Evolutionary conservation across 106 monocot species (phyloP), one percentile per base, ranked within the genome.

Genomic region (Agapanthus africanus): DNA sequence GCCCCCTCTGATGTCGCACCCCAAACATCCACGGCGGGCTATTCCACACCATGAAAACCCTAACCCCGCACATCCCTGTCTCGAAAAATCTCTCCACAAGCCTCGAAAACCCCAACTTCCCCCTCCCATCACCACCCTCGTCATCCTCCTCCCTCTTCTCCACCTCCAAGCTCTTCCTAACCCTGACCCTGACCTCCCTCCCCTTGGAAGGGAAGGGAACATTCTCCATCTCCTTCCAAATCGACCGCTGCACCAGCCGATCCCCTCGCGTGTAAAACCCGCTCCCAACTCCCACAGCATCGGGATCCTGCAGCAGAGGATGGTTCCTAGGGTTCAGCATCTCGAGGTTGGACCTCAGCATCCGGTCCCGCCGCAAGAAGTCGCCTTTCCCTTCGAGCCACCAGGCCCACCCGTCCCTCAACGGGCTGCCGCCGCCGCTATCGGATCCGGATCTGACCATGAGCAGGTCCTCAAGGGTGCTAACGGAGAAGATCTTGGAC

Each of bases 1-100:
- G 23, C 11, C 87, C 87, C 57, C 97, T 64, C 70, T 90, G 89
- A 37, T 93, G 88, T 41, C 97, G 68, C 25, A 93, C 81, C 47
- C 89, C 82, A 65, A 79, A 99, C 14, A 71, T 77, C 97, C 97
- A 99, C 1, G 88, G 71, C 5, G 97, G 97, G 42, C 87, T 87
- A 68, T 93, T 99, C 97, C 97, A 99, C 42, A 87, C 82, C 92
- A 92, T 99, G 42, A 99, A 99, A 62, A 99, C 87, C 77, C 77
- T 84, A 30, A 90, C 18, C 2, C 67, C 40, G 57, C 97, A 99
- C 13, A 35, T 50, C 22, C 52, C 37, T 6, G 31, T 34, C 11
- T 46, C 78, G 3, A 92, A 66, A 69, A 99, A 99, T 65, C 62
- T 70, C 9, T 81, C 74, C 79, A 99, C 76, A 70, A 99, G 92